Evolutionary conservation across 2,329 filamentous ascomycete genomes (phyloP).

Genomic region (Diaporthe citri): DNA sequence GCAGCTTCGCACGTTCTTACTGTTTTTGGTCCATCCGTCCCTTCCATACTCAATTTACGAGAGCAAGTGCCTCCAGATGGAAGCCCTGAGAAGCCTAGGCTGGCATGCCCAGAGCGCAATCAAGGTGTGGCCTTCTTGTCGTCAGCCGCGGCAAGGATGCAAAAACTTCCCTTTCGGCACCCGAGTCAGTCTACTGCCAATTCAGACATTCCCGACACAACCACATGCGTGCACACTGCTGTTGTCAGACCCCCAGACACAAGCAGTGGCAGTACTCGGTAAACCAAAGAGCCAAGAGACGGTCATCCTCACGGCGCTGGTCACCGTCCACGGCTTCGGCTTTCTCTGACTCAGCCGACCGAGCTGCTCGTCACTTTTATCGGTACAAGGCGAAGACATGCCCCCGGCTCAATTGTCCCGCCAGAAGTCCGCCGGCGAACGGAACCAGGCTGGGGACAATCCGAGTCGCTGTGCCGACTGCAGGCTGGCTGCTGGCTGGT

Average conservation of each 20-base stretch:
- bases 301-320: background rate
- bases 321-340: background rate
- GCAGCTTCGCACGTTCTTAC: background rate
- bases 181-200: slow-evolving; percentile 18
- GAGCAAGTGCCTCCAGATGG: slow-evolving; percentile 5
- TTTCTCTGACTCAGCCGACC: slow-evolving; percentile 8
- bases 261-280: background rate
- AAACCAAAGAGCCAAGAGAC: slow-evolving; percentile 1
- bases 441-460: slow-evolving; percentile 31
- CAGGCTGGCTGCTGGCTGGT: background rate
- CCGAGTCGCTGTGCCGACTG: slow-evolving; percentile 10
- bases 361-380: background rate
- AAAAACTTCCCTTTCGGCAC: slow-evolving; percentile 22
- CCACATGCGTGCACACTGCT: background rate
- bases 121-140: background rate
- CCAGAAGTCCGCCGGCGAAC: slow-evolving; percentile 18
- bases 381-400: background rate
- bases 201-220: slow-evolving; percentile 5
- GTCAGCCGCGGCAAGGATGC: slow-evolving; percentile 25
- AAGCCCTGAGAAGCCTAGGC: background rate
- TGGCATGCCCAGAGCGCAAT: background rate
- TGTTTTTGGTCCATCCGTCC: background rate
- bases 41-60: background rate
- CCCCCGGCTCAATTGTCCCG: background rate
- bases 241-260: slow-evolving; percentile 2